Evolutionary conservation across 768 basidiomycete species (phyloP), one percentile per base, ranked within the genome.

Genomic region (Pulveroboletus sp.): DNA sequence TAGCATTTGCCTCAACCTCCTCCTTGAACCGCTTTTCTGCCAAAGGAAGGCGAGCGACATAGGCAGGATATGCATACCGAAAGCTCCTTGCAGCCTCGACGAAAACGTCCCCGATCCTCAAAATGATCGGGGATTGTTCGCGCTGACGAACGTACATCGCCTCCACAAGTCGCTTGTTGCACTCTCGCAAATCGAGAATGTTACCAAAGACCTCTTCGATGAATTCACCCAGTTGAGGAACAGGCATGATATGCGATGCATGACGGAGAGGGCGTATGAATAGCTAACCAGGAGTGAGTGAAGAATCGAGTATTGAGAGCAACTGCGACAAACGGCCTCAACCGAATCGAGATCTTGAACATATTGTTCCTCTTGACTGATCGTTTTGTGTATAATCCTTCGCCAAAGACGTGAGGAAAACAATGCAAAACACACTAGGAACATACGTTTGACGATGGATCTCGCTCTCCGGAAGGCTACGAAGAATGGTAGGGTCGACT

Each of bases 191-290:
- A 53, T 91, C 89, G 5, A 87, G 74, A 36, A 94, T 83, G 63
- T 96, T 96, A 43, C 88, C 83, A 55, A 98, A 94, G 4, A 94
- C 85, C 31, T 90, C 86, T 39, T 90, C 87, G 43, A 96, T 84
- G 66, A 97, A 95, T 31, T 85, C 81, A 30, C 89, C 86, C 7
- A 95, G 68, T 30, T 80, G 74, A 24, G 76, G 61, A 5, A 74
- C 68, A 5, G 76, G 70, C 57, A 86, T 79, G 50, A 86, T 73
- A 70, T 85, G 83, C 14, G 69, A 71, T 55, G 76, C 80, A 64
- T 47, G 77, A 63, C 64, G 82, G 50, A 64, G 75, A 65, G 63
- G 82, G 56, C 74, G 71, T 43, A 86, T 76, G 63, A 84, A 83
- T 43, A 85, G 51, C 74, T 76, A 46, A 33, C 7, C n/a, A 30